Evolutionary conservation across 2,329 filamentous ascomycete species (phyloP), one percentile per base, ranked within the genome.

Genomic region (Talaromyces islandicus): DNA sequence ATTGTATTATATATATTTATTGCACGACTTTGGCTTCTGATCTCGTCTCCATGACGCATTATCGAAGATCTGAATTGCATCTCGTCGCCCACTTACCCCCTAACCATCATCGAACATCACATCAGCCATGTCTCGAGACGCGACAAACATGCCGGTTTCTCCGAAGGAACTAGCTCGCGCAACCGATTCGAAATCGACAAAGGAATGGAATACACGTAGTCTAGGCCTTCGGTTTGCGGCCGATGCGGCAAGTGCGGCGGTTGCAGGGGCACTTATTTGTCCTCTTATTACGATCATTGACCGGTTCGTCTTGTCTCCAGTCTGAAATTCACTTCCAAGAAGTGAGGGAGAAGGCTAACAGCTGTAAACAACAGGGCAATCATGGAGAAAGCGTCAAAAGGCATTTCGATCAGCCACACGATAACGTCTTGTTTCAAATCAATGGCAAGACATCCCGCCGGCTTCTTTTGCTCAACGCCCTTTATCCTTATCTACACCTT

Each of bases 211-310:
- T 73, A 92, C 90, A 25, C 83, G 85, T 64, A 88, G 90, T 66
- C 75, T 96, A 59, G 83, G 83, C 14, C 73, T 82, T 65, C 83
- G 91, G 57, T 70, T 95, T 12, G 84, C 81, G 50, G 83, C 86
- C 17, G 91, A 96, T 77, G 74, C 84, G 24, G 73, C 83, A 51
- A 87, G 88, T 68, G 92, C 91, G 1, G 82, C 84, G 1, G 83
- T 84, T 52, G 90, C 92, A 11, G 91, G 88, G 1, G 83, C 83
- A 7, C 78, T 94, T 62, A 88, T 96, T 54, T 91, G 92, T 58
- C 92, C 92, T 1, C 72, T 95, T 43, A 93, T 96, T 64, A 89
- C 89, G 41, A 88, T 94, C 65, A 94, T 97, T 75, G 92, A 96
- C 75, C 86, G 88, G 89, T 92, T 78, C 62, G 78, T 55, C 25